Percentiles rank a stretch among this genome's conserved stretches.
Evolutionary conservation across 2,329 filamentous ascomycete species (phyloP).

Genomic region (Fusarium aywerte): DNA sequence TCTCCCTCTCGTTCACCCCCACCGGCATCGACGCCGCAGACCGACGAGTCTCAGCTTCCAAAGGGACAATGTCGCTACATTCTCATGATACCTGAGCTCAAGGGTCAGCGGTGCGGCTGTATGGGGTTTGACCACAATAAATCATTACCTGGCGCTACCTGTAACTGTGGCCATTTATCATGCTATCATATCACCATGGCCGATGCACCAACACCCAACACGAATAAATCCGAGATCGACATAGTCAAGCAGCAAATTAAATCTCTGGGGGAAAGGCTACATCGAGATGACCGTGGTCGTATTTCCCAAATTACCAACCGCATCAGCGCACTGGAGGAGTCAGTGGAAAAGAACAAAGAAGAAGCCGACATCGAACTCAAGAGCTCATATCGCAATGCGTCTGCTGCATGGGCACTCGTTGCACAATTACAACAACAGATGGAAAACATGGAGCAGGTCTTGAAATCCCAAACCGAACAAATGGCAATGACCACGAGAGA

Average conservation of each 20-base stretch:
- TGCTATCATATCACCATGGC: conserved; percentile 67
- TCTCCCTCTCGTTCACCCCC: conserved; percentile 40
- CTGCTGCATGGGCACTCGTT: conserved; percentile 64
- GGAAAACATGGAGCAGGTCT: conserved; percentile 51
- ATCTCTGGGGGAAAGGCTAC: conserved; percentile 50
- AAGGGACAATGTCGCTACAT: conserved; percentile 70
- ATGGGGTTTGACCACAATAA: conserved; percentile 66
- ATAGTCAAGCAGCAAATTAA: conserved; percentile 44
- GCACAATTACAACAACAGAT: conserved; percentile 56
- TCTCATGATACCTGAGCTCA: conserved; percentile 65
- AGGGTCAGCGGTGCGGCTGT: conserved; percentile 68
- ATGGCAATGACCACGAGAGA: conserved; percentile 55
- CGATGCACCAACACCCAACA: conserved; percentile 60
- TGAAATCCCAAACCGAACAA: conserved; percentile 55
- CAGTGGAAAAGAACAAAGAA: conserved; percentile 62
- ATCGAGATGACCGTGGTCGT: conserved; percentile 51
- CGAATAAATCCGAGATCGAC: conserved; percentile 55
- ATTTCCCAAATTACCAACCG: conserved; percentile 55
- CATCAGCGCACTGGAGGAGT: conserved; percentile 64
- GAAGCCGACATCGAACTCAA: conserved; percentile 65
- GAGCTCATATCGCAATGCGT: conserved; percentile 65
- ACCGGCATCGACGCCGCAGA: conserved; percentile 41
- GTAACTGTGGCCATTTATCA: conserved; percentile 69
- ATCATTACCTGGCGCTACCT: conserved; percentile 63
- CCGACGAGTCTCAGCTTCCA: conserved; percentile 62